Evolutionary conservation across 257 asterid genomes (phyloP).

Genomic region (Gentiana dahurica): DNA sequence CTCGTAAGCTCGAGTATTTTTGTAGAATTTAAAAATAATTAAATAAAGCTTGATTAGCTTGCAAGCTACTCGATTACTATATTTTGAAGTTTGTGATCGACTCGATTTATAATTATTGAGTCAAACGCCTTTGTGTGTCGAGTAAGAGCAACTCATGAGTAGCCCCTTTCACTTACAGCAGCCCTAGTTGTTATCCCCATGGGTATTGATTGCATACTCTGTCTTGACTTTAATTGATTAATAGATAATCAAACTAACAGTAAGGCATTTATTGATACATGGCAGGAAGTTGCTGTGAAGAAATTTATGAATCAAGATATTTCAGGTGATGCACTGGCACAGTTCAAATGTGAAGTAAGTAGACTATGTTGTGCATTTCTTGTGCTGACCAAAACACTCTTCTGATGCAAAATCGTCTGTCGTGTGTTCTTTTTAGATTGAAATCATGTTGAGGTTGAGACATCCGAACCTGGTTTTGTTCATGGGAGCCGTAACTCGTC

Average conservation of each 20-base stretch:
- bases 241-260: conserved; percentile 4
- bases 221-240: background rate
- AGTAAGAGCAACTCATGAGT: too few species aligned
- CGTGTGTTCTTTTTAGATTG: conserved; percentile 42
- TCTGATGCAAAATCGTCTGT: conserved; percentile 4
- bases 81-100: too few species aligned
- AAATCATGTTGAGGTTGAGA: conserved; percentile 89
- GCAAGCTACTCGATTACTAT: too few species aligned
- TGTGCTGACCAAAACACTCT: background rate
- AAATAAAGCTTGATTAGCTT: too few species aligned
- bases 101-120: too few species aligned
- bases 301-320: conserved; percentile 96
- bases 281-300: conserved; percentile 97
- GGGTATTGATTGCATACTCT: too few species aligned
- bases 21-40: too few species aligned
- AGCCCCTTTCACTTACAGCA: too few species aligned
- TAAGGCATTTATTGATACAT: conserved; percentile 14
- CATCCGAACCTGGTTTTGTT: conserved; percentile 97
- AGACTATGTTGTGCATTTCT: background rate
- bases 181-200: too few species aligned
- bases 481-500: conserved; percentile 95
- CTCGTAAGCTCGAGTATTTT: too few species aligned
- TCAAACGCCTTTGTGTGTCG: too few species aligned
- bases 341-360: conserved; percentile 83
- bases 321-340: conserved; percentile 84